A percentile compares a stretch with the other conserved stretches of the same genome.
Evolutionary conservation across 257 asterid genomes (phyloP).

Genomic region (Nicotiana benthamiana): DNA sequence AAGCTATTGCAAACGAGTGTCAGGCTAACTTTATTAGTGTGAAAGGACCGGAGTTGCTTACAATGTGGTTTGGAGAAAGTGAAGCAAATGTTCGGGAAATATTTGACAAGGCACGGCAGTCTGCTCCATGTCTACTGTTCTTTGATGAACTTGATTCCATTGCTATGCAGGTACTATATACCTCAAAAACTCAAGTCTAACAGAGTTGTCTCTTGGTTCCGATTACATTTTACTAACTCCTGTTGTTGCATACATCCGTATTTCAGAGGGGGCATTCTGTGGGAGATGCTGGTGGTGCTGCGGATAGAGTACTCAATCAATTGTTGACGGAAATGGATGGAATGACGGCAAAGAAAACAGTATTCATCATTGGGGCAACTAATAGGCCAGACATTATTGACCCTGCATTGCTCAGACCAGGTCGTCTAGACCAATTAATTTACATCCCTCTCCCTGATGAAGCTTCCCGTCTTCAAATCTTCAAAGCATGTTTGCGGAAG

Average conservation of each 20-base stretch:
- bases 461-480: conserved; percentile 73
- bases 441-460: conserved; percentile 87
- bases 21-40: conserved; percentile 89
- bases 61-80: conserved; percentile 99
- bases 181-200: background rate
- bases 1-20: conserved; percentile 91
- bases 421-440: conserved; percentile 81
- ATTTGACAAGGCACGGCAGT: conserved; percentile 82
- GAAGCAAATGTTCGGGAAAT: conserved; percentile 93
- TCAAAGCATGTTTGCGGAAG: conserved; percentile 77
- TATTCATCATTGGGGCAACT: conserved; percentile 91
- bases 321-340: conserved; percentile 93
- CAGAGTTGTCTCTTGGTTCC: background rate
- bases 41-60: conserved; percentile 88
- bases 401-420: conserved; percentile 87
- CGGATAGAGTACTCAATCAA: conserved; percentile 86
- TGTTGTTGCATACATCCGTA: background rate
- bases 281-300: conserved; percentile 96
- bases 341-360: conserved; percentile 86
- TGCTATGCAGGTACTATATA: conserved; percentile 67
- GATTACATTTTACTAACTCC: background rate
- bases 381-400: conserved; percentile 85
- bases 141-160: conserved; percentile 89
- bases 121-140: conserved; percentile 92
- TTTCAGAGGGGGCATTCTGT: conserved; percentile 69